These are phyloP conservation scores for Fistulina hepatica DNA, from an alignment of 1,284 basidiomycete genomes.

Conservation along the genomic window DNA sequence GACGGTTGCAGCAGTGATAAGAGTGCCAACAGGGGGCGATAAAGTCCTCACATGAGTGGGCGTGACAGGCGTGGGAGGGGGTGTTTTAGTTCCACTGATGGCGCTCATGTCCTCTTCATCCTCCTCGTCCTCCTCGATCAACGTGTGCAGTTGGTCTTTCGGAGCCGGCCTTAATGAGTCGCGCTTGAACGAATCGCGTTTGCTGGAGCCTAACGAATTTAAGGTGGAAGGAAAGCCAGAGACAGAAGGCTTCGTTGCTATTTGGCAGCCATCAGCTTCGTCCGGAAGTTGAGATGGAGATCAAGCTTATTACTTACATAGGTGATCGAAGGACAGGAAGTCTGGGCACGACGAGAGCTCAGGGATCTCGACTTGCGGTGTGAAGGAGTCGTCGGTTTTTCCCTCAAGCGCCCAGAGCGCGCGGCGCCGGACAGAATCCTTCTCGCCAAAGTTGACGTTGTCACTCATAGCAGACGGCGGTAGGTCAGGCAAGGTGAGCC, in stretches of 20 bases:
- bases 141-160: slow-evolving; percentile 65
- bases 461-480: slow-evolving; percentile 45
- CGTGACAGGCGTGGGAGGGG: slow-evolving; percentile 15
- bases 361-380: slow-evolving; percentile 73
- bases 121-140: slow-evolving; percentile 74
- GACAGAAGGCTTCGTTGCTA: slow-evolving; percentile 45
- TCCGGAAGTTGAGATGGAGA: no score
- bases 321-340: slow-evolving; percentile 9
- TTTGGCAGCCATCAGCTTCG: slow-evolving; percentile 41
- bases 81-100: slow-evolving; percentile 11
- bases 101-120: slow-evolving; percentile 37
- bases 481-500: slow-evolving; percentile 53
- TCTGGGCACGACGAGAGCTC: slow-evolving; percentile 40
- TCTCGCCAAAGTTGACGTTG: slow-evolving; percentile 58
- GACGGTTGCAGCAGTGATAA: no score
- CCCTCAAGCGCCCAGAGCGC: slow-evolving; percentile 74
- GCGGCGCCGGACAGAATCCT: slow-evolving; percentile 64
- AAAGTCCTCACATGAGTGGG: slow-evolving; percentile 24
- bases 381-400: slow-evolving; percentile 51
- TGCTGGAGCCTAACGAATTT: slow-evolving; percentile 34
- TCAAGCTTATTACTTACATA: not conserved
- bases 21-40: slow-evolving; percentile 45
- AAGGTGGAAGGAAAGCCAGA: slow-evolving; percentile 36
- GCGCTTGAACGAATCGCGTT: slow-evolving; percentile 71
- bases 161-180: slow-evolving; percentile 43